These are phyloP conservation scores for Gossypium gossypioides DNA, from an alignment of 441 rosid genomes.

Conservation along the genomic window DNA sequence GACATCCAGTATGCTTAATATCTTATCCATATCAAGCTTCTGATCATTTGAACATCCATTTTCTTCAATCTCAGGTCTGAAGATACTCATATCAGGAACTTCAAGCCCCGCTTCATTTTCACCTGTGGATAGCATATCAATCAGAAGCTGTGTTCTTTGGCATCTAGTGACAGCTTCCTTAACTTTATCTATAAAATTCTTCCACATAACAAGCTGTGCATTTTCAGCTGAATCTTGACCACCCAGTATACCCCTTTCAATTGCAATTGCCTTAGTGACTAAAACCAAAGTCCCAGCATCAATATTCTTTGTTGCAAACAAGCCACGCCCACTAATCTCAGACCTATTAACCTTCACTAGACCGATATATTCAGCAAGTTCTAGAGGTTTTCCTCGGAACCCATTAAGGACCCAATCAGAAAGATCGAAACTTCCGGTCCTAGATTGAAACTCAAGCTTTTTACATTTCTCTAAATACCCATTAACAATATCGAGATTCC, in stretches of 20 bases:
- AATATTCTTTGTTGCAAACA: conserved; percentile 60
- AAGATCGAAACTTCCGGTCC: conserved; percentile 69
- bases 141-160: conserved; percentile 28
- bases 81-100: conserved; percentile 47
- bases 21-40: conserved; percentile 31
- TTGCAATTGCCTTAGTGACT: conserved; percentile 62
- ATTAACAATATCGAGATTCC: conserved; percentile 40
- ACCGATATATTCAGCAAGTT: conserved; percentile 71
- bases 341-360: conserved; percentile 46
- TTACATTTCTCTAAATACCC: conserved; percentile 62
- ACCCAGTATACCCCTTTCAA: conserved; percentile 66
- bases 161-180: conserved; percentile 35
- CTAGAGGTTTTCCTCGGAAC: conserved; percentile 55
- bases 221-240: conserved; percentile 42
- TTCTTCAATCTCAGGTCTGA: conserved; percentile 43
- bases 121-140: conserved; percentile 45
- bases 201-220: conserved; percentile 81
- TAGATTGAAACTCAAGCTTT: conserved; percentile 58
- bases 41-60: conserved; percentile 8
- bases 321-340: conserved; percentile 69
- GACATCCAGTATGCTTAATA: conserved; percentile 69
- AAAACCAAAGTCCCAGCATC: conserved; percentile 49
- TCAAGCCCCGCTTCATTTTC: conserved; percentile 47
- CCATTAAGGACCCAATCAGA: conserved; percentile 70
- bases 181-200: conserved; percentile 54